These are phyloP conservation scores for Chrysopogon serrulatus DNA, from an alignment of 176 grass and related monocot genomes.

Conservation along the genomic window DNA sequence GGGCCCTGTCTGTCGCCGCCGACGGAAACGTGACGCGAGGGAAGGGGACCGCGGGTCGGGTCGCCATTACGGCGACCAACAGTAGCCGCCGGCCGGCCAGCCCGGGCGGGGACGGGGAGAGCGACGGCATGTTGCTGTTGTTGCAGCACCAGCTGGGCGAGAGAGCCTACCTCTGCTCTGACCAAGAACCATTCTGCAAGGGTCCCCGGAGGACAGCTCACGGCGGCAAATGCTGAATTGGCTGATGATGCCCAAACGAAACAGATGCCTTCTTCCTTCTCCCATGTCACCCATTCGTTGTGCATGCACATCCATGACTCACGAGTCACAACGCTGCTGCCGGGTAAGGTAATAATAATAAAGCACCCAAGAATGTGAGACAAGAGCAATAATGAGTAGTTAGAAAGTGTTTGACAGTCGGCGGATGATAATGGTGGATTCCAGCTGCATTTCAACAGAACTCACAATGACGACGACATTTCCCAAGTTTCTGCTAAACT, in stretches of 20 bases:
- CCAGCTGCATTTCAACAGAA: not conserved
- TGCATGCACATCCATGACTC: not conserved
- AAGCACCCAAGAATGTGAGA: not conserved
- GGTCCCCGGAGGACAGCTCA: conserved; percentile 7
- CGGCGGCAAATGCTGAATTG: not conserved
- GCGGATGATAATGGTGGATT: not conserved
- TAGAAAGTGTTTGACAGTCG: not conserved
- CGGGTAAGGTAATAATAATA: not conserved
- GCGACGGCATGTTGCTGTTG: not conserved
- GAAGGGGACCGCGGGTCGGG: not conserved
- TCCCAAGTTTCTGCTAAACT: not conserved
- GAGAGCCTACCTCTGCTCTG: not conserved
- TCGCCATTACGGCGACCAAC: not conserved
- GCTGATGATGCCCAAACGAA: conserved; percentile 1
- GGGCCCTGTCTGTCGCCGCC: not conserved
- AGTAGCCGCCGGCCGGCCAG: not conserved
- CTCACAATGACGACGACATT: not conserved
- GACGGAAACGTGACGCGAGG: not conserved
- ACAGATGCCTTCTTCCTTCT: conserved; percentile 10
- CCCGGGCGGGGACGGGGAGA: not conserved
- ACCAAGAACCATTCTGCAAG: not conserved
- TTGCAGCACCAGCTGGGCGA: conserved; percentile 1
- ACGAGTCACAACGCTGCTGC: no score
- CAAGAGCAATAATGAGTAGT: not conserved
- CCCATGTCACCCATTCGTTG: not conserved